Conservation (phyloP, 2,329 filamentous ascomycete species). For the Fusarium acutatum region DNA sequence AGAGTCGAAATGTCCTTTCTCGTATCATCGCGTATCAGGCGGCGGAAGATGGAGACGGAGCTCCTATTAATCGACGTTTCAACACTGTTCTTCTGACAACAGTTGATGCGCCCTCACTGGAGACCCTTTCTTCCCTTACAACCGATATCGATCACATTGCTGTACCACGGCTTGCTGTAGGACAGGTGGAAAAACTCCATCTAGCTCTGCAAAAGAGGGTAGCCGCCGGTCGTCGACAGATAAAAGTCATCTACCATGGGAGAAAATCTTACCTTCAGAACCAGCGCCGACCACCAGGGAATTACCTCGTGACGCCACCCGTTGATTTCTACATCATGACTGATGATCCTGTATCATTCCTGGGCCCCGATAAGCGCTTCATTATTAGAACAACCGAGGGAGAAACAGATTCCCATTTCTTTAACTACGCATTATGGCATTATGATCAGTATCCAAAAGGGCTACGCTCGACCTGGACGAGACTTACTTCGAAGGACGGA, state of each 20-base stretch:
- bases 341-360: too few species aligned
- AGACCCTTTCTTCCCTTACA: neutral
- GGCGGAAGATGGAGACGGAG: fast-evolving
- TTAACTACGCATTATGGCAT: too few species aligned
- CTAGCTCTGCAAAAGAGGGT: neutral
- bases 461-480: neutral
- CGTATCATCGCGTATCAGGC: neutral
- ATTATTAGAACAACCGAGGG: too few species aligned
- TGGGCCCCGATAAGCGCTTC: too few species aligned
- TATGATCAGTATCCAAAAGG: fast-evolving
- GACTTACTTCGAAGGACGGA: neutral
- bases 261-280: fast-evolving
- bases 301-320: too few species aligned
- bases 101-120: neutral
- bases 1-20: neutral
- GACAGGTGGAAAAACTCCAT: neutral
- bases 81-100: neutral
- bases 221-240: neutral
- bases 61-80: neutral
- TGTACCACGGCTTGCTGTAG: fast-evolving
- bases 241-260: neutral
- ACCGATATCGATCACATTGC: neutral
- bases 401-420: too few species aligned
- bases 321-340: neutral
- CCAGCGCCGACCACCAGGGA: fast-evolving